Percentiles rank a stretch among this genome's conserved stretches.
Conservation (phyloP, 805 yeast species). For the Teunomyces atbi region DNA sequence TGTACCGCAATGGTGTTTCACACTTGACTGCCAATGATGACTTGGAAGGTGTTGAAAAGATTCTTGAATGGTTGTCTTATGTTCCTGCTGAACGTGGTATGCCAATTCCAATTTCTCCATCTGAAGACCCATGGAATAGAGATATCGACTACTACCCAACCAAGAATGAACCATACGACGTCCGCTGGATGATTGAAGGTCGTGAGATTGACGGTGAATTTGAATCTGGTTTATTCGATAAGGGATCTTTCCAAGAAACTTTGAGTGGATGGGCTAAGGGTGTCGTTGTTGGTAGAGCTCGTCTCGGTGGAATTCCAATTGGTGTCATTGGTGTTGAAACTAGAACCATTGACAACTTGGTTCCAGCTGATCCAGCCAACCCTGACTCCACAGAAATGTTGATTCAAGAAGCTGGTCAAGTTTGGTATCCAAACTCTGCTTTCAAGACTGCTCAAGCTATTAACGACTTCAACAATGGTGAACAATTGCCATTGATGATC, state of each 20-base stretch:
- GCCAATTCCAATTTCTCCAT: conserved; percentile 87
- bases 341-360: conserved; percentile 79
- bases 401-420: conserved; percentile 97
- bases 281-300: conserved; percentile 98
- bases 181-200: conserved; percentile 93
- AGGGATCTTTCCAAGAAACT: conserved; percentile 91
- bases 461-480: conserved; percentile 96
- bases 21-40: conserved; percentile 97
- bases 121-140: conserved; percentile 91
- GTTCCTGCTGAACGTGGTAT: conserved; percentile 86
- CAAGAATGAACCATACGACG: conserved; percentile 76
- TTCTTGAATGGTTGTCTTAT: conserved; percentile 93
- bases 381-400: conserved; percentile 87
- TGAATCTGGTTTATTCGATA: conserved; percentile 89
- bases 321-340: conserved; percentile 98
- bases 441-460: conserved; percentile 99
- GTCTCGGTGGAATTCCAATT: conserved; percentile 97
- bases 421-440: conserved; percentile 99
- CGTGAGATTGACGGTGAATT: conserved; percentile 61
- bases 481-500: conserved; percentile 94
- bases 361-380: conserved; percentile 99
- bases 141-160: conserved; percentile 78
- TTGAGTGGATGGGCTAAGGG: conserved; percentile 98
- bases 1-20: conserved; percentile 98
- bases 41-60: conserved; percentile 91